Base-by-base conservation (phyloP, 352 stramenopile species). In the Globisporangium paroecandrum region DNA sequence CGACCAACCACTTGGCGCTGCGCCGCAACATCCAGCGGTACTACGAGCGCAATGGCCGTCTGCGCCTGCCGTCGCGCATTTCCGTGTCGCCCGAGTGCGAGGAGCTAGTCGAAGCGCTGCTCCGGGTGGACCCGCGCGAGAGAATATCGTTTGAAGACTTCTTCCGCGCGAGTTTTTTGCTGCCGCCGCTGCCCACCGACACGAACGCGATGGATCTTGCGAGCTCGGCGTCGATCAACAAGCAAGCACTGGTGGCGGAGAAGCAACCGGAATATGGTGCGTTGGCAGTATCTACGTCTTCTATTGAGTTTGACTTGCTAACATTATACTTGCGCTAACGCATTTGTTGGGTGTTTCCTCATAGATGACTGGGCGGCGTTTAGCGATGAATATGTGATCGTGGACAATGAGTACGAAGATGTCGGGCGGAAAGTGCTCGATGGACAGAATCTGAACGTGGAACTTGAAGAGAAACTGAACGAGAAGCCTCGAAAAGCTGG, bases 371-470 rank as follows among this genome's bases (percentile, higher is more conserved):
- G 80, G 83, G 78, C 78, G 41, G 83, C 77, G 0, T 87, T 85
- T 58, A 93, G 85, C 51, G 85, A 93, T 58, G 84, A 93, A 55
- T 93, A 93, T 51, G 85, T 93, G 41, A 90, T 93, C 65, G 85
- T 93, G 22, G 85, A 93, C 64, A 89, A 81, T 41, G 83, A 93
- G 66, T 93, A 91, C 60, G 85, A 93, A 70, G 85, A 91, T 57
- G 74, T 93, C 10, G 85, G 85, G 3, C 79, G 85, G 3, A 85
- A 90, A 58, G 75, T 93, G 36, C 67, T 93, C 18, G 78, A 90
- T 56, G 76, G 81, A 5, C 77, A 85, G 43, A 77, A 87, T 24
- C 51, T 85, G 2, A 80, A 82, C 6, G 71, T 80, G 25, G 65
- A 82, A 47, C 27, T 85, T 12, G 74, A 83, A 47, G 75, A 79